Evolutionary conservation across 2,329 filamentous ascomycete genomes (phyloP).

Genomic region (Pseudopithomyces maydicus): DNA sequence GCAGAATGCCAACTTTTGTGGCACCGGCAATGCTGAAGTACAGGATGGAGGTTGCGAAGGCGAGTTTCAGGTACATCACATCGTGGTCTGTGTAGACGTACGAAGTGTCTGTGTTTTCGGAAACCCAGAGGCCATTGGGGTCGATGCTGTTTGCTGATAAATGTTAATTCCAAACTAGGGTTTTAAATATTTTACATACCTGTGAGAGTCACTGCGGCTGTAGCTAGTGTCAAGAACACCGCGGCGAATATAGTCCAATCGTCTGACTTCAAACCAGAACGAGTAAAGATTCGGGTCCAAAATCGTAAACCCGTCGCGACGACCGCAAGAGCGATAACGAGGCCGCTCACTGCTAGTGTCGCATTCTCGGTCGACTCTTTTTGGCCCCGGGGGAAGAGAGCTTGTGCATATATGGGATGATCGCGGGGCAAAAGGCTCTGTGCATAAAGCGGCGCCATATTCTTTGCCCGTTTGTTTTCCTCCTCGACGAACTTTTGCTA

Average conservation of each 20-base stretch:
- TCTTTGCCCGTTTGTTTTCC: not conserved
- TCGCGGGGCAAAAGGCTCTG: not conserved
- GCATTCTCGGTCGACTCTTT: not conserved
- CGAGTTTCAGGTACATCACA: slow-evolving; percentile 7
- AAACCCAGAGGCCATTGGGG: slow-evolving; percentile 8
- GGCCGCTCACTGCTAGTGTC: slow-evolving; percentile 1
- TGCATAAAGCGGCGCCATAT: not conserved
- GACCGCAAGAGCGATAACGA: slow-evolving; percentile 3
- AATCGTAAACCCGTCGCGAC: slow-evolving; percentile 1
- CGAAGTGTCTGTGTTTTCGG: slow-evolving; percentile 4
- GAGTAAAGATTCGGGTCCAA: slow-evolving; percentile 4
- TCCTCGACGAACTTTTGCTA: not conserved
- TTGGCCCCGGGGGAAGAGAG: not conserved
- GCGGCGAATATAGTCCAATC: slow-evolving; percentile 5
- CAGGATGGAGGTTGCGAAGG: slow-evolving; percentile 3
- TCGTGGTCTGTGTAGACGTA: slow-evolving; percentile 8
- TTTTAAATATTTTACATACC: not conserved
- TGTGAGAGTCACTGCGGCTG: not conserved
- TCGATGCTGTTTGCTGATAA: slow-evolving; percentile 2
- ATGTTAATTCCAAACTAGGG: not conserved
- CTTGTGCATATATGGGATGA: not conserved
- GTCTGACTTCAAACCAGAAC: slow-evolving; percentile 1
- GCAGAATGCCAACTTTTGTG: slow-evolving; percentile 8
- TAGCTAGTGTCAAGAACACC: slow-evolving; percentile 1
- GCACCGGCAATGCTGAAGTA: slow-evolving; percentile 7